A percentile compares a stretch with the other conserved stretches of the same genome.
These are phyloP conservation scores for Scedosporium apiospermum DNA, from an alignment of 2,329 filamentous ascomycete species.

Conservation along the genomic window DNA sequence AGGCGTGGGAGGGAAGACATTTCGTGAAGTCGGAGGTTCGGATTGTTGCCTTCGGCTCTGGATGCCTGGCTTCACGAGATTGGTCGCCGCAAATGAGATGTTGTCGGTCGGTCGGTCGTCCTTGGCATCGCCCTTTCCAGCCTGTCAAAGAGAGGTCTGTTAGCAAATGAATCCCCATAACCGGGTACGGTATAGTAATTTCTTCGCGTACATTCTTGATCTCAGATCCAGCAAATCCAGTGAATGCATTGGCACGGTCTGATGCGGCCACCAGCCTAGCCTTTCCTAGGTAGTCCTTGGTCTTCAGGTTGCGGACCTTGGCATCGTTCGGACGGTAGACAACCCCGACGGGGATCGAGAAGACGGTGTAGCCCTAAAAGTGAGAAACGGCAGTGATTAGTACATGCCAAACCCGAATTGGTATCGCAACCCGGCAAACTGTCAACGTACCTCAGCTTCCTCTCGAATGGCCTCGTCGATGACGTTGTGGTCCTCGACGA, in stretches of 20 bases:
- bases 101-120: constrained; percentile 78
- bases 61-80: constrained; percentile 81
- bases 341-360: constrained; percentile 93
- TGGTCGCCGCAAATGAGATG: constrained; percentile 85
- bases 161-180: constrained; percentile 10
- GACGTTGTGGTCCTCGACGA: constrained; percentile 91
- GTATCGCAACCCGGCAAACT: neutral
- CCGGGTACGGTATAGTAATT: neutral
- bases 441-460: constrained; percentile 65
- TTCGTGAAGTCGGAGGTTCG: constrained; percentile 68
- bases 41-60: constrained; percentile 75
- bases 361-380: constrained; percentile 84
- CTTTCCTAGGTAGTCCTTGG: constrained; percentile 95
- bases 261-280: constrained; percentile 86
- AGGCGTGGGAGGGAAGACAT: constrained; percentile 94
- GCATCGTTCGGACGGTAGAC: constrained; percentile 94
- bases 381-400: neutral
- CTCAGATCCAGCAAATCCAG: constrained; percentile 70
- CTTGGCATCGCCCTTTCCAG: constrained; percentile 44
- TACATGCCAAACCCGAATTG: neutral
- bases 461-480: constrained; percentile 95
- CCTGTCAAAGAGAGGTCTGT: constrained; percentile 22
- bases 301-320: constrained; percentile 96
- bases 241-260: constrained; percentile 71
- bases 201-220: constrained; percentile 55